Evolutionary conservation across 2,329 filamentous ascomycete genomes (phyloP).

Genomic region (Aspergillus melleus): DNA sequence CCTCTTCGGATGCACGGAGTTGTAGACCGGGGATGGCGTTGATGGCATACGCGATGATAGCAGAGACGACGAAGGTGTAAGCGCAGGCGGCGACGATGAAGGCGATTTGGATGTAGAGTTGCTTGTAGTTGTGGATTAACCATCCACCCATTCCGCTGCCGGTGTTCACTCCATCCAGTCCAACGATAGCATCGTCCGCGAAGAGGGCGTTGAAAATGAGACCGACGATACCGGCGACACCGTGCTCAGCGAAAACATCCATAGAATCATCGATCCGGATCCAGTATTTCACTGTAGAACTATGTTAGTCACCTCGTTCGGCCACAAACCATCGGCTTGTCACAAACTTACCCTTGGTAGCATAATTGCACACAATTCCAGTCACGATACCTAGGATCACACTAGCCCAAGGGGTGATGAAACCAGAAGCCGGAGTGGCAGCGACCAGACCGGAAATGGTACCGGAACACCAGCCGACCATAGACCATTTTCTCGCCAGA

Average conservation of each 20-base stretch:
- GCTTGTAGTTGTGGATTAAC: constrained; percentile 69
- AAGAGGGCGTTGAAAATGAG: constrained; percentile 78
- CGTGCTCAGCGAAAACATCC: constrained; percentile 90
- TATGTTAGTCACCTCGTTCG: constrained; percentile 7
- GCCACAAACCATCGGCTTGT: not conserved
- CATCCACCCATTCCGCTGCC: constrained; percentile 59
- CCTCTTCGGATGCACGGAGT: constrained; percentile 65
- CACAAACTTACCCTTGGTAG: constrained; percentile 69
- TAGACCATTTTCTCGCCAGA: constrained; percentile 90
- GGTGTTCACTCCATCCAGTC: constrained; percentile 66
- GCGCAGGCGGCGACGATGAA: constrained; percentile 64
- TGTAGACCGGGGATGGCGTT: constrained; percentile 71
- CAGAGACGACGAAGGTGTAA: constrained; percentile 68
- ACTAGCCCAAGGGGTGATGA: constrained; percentile 67
- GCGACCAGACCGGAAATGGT: constrained; percentile 84
- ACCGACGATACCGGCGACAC: constrained; percentile 76
- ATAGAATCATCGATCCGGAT: constrained; percentile 82
- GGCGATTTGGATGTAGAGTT: constrained; percentile 70
- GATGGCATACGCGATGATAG: constrained; percentile 68
- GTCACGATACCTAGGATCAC: constrained; percentile 62
- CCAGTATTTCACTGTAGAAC: constrained; percentile 64
- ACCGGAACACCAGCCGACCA: constrained; percentile 90
- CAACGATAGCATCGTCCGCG: constrained; percentile 71
- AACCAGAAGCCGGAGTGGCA: constrained; percentile 81
- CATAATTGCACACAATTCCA: constrained; percentile 75